Evolutionary conservation across 106 monocot genomes (phyloP), one percentile per base, ranked within the genome.

Genomic region (Acorus calamus): DNA sequence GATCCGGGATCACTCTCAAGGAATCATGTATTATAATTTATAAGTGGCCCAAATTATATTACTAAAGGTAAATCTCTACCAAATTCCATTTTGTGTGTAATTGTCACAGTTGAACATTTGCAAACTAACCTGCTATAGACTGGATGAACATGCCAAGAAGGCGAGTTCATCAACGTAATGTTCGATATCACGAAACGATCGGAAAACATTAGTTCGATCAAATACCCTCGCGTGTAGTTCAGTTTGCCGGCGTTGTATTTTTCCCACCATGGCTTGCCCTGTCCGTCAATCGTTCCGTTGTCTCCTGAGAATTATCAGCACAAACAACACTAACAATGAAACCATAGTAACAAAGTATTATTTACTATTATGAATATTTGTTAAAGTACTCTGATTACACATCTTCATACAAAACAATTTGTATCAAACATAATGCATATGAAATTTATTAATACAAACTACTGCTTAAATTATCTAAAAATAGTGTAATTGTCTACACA

Each of bases 111-210:
- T 53, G 6, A 28, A 28, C 28, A 28, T 28, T 28, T 28, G 28
- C 28, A 28, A 28, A 28, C 8, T 2, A 44, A 86, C 91, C 87
- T 87, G 87, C 90, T 87, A 71, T 96, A 96, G 56, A 96, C 87
- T 4, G 96, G 96, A 59, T 96, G 96, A 59, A 96, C 84, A 75
- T 96, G 91, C 96, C 96, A 96, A 6, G 79, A 59, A 0, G 91
- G 87, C 43, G 96, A 96, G 49, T 96, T 85, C 53, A 96, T 52
- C 55, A 96, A 74, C 2, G 91, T 83, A 59, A 96, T 70, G 53
- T 83, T 87, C 11, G 96, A 91, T 60, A 96, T 85, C 7, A 85
- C 52, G 59, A 96, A 80, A 60, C 80, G 75, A 52, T 85, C 76
- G 0, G 96, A 77, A 61, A 80, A 75, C 71, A 85, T 58, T 3